Percentiles rank a stretch among this genome's conserved stretches.
These are phyloP conservation scores for Ceratocystis albifundus DNA, from an alignment of 2,329 filamentous ascomycete genomes.

Conservation along the genomic window DNA sequence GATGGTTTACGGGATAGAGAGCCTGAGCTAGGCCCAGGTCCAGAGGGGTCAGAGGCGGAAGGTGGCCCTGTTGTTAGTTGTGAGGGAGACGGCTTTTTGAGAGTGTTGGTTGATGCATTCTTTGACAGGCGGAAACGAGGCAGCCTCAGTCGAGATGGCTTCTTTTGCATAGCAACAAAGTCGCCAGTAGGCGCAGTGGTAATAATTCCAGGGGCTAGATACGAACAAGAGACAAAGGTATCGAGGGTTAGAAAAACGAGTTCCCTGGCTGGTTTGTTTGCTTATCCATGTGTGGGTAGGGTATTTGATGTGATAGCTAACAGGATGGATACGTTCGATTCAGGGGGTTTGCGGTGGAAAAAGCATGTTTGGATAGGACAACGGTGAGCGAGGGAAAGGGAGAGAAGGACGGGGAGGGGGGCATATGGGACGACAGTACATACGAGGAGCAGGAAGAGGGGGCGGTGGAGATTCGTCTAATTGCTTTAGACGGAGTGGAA, in stretches of 20 bases:
- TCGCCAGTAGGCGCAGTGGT: constrained; percentile 78
- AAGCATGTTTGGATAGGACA: not conserved
- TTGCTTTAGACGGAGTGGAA: constrained; percentile 63
- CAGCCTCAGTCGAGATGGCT: constrained; percentile 44
- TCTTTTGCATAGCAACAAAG: constrained; percentile 42
- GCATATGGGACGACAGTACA: constrained; percentile 23
- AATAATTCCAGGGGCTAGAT: constrained; percentile 61
- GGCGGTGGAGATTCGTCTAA: constrained; percentile 46
- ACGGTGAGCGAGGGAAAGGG: not conserved
- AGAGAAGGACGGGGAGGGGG: not conserved
- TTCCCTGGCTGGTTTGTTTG: not conserved
- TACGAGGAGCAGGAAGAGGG: constrained; percentile 47
- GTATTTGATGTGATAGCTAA: not conserved
- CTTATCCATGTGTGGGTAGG: not conserved
- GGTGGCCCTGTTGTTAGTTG: not conserved
- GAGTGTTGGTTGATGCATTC: constrained; percentile 30
- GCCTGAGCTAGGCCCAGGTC: constrained; percentile 16
- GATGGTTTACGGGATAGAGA: constrained; percentile 17
- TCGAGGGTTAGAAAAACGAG: not conserved
- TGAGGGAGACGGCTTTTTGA: not conserved
- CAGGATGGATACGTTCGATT: not conserved
- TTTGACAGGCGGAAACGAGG: constrained; percentile 43
- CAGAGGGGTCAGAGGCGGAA: constrained; percentile 6
- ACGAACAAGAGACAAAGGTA: constrained; percentile 15
- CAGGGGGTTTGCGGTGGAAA: not conserved